These are phyloP conservation scores for Basidiobolus meristosporus DNA, from an alignment of 371 early-diverging fungal species.

Conservation along the genomic window DNA sequence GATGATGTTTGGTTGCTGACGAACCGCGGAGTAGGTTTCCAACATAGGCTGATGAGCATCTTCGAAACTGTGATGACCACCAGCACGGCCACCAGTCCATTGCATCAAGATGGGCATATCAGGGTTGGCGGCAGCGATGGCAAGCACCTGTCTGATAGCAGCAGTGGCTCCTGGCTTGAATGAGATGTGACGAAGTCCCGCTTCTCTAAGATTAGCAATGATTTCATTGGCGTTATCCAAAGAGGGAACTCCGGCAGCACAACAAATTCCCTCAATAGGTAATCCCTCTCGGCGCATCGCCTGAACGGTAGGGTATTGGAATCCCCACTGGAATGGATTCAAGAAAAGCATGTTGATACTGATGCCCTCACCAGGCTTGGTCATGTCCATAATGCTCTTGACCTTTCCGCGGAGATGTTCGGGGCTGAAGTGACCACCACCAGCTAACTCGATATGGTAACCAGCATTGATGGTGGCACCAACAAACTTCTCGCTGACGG, in stretches of 20 bases:
- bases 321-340: slow-evolving; percentile 88
- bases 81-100: slow-evolving; percentile 95
- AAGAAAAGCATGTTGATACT: slow-evolving; percentile 83
- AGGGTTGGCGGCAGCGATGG: slow-evolving; percentile 78
- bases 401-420: slow-evolving; percentile 60
- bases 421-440: slow-evolving; percentile 90
- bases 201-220: slow-evolving; percentile 43
- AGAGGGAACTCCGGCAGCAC: slow-evolving; percentile 89
- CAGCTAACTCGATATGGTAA: slow-evolving; percentile 86
- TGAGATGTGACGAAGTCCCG: slow-evolving; percentile 77
- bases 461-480: slow-evolving; percentile 84
- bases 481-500: slow-evolving; percentile 55
- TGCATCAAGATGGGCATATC: slow-evolving; percentile 82
- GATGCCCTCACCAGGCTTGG: slow-evolving; percentile 75
- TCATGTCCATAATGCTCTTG: slow-evolving; percentile 47
- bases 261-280: slow-evolving; percentile 78
- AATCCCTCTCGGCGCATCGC: slow-evolving; percentile 79
- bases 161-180: slow-evolving; percentile 86
- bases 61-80: slow-evolving; percentile 94
- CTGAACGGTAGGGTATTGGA: slow-evolving; percentile 82
- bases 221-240: slow-evolving; percentile 81
- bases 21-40: slow-evolving; percentile 81
- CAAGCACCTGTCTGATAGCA: slow-evolving; percentile 69
- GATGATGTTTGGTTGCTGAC: slow-evolving; percentile 69
- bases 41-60: slow-evolving; percentile 88